A percentile compares a stretch with the other conserved stretches of the same genome.
Evolutionary conservation across 2,329 filamentous ascomycete genomes (phyloP).

Genomic region (Mycosphaerelloides madeirae): DNA sequence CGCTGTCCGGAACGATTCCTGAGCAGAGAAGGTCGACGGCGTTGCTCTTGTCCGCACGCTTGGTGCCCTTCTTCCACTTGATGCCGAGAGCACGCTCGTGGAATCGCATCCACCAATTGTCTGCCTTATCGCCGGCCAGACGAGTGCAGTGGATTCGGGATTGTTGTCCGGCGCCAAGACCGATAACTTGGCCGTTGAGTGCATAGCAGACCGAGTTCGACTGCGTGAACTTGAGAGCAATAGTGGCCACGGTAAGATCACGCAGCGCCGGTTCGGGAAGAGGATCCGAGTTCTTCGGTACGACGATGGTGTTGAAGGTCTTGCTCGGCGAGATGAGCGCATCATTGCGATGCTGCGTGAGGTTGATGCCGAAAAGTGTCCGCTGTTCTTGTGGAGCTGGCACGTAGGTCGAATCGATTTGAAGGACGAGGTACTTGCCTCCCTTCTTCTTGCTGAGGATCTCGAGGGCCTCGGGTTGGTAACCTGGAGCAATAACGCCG

Average conservation of each 20-base stretch:
- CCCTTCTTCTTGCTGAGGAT: slow-evolving; percentile 98
- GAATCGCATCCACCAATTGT: slow-evolving; percentile 99
- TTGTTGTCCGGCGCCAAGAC: slow-evolving; percentile 93
- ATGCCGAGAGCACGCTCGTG: slow-evolving; percentile 81
- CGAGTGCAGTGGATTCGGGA: slow-evolving; percentile 98
- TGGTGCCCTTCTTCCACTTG: slow-evolving; percentile 96
- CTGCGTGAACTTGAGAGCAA: slow-evolving; percentile 97
- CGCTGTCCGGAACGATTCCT: slow-evolving; percentile 77
- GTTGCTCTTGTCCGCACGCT: slow-evolving; percentile 96
- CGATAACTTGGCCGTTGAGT: slow-evolving; percentile 85
- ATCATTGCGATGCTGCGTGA: slow-evolving; percentile 91
- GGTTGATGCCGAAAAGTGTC: slow-evolving; percentile 82
- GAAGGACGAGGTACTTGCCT: slow-evolving; percentile 89
- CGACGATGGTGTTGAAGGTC: slow-evolving; percentile 81
- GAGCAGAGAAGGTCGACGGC: slow-evolving; percentile 93
- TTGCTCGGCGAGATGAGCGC: slow-evolving; percentile 72
- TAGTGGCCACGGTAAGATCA: slow-evolving; percentile 90
- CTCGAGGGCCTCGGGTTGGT: slow-evolving; percentile 76
- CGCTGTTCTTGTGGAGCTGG: slow-evolving; percentile 72
- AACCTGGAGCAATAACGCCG: slow-evolving; percentile 88
- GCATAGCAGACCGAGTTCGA: slow-evolving; percentile 99
- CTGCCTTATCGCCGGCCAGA: slow-evolving; percentile 93
- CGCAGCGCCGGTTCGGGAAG: slow-evolving; percentile 78
- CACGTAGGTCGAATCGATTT: slow-evolving; percentile 85
- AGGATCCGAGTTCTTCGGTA: slow-evolving; percentile 68